phyloP scores from a whole-genome alignment of 306 rosid genomes.

The Inga oerstediana region DNA sequence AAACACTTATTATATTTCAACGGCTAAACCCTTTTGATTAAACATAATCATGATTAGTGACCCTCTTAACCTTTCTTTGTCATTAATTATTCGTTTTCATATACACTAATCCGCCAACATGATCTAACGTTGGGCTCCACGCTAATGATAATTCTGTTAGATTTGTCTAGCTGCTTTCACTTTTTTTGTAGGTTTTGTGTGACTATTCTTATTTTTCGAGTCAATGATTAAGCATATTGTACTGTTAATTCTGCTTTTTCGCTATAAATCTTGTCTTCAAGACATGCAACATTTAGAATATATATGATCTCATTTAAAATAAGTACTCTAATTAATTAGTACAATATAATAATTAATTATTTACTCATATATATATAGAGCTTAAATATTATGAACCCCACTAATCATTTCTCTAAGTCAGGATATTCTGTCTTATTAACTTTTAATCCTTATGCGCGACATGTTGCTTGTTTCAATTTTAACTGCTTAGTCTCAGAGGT shows the following conservation, averaged over 20 bases:
- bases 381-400: not conserved
- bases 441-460: not conserved
- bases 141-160: constrained; percentile 36
- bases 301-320: not conserved
- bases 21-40: constrained; percentile 33
- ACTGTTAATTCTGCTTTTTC: not conserved
- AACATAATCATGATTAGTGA: constrained; percentile 44
- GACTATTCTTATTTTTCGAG: not conserved
- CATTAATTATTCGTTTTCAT: constrained; percentile 43
- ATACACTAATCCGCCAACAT: constrained; percentile 22
- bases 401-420: not conserved
- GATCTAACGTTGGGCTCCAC: constrained; percentile 63
- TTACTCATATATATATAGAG: not conserved
- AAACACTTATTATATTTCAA: not conserved
- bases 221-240: not conserved
- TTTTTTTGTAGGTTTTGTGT: not conserved
- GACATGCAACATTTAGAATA: not conserved
- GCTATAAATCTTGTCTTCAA: not conserved
- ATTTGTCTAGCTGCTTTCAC: not conserved
- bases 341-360: not conserved
- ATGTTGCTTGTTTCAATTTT: not conserved
- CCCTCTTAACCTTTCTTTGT: constrained; percentile 33
- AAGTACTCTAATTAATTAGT: not conserved
- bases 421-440: not conserved
- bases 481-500: not conserved